A percentile compares a stretch with the other conserved stretches of the same genome.
phyloP scores from a whole-genome alignment of 202 grass and related monocot genomes.

The Schoenoplectus tabernaemontani region DNA sequence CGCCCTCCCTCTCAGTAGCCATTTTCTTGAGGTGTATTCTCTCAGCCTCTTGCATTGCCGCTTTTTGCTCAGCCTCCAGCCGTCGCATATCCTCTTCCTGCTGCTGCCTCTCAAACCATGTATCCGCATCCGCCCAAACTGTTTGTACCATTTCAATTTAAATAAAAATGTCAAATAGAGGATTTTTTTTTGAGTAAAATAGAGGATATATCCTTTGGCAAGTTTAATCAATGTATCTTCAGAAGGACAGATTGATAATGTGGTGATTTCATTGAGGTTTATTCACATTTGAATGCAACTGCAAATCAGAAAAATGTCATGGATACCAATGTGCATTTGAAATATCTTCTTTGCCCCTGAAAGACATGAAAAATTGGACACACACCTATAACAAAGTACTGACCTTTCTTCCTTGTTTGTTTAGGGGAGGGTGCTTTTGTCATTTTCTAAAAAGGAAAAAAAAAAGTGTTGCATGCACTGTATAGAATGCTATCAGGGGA shows the following conservation, averaged over 20 bases:
- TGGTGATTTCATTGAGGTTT: neutral
- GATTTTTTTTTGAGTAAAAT: too few species aligned
- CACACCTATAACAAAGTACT: neutral
- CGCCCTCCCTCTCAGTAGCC: constrained; percentile 60
- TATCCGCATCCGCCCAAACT: constrained; percentile 98
- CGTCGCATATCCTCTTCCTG: constrained; percentile 95
- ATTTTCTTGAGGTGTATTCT: constrained; percentile 70
- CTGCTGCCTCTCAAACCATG: constrained; percentile 97
- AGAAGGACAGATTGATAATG: neutral
- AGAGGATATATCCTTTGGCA: neutral
- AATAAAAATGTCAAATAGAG: too few species aligned
- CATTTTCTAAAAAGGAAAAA: neutral
- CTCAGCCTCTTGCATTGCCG: constrained; percentile 77
- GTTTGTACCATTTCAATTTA: constrained; percentile 11
- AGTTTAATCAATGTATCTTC: neutral
- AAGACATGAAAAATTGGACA: neutral
- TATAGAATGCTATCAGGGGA: neutral
- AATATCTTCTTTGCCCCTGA: neutral
- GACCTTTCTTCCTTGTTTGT: neutral
- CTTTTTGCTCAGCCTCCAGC: constrained; percentile 77
- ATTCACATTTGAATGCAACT: neutral
- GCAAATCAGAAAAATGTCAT: neutral
- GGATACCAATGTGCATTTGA: neutral
- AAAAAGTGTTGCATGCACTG: neutral
- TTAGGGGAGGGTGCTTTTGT: neutral